Conservation (phyloP, 2,329 filamentous ascomycete genomes). For the Fusarium miscanthi region DNA sequence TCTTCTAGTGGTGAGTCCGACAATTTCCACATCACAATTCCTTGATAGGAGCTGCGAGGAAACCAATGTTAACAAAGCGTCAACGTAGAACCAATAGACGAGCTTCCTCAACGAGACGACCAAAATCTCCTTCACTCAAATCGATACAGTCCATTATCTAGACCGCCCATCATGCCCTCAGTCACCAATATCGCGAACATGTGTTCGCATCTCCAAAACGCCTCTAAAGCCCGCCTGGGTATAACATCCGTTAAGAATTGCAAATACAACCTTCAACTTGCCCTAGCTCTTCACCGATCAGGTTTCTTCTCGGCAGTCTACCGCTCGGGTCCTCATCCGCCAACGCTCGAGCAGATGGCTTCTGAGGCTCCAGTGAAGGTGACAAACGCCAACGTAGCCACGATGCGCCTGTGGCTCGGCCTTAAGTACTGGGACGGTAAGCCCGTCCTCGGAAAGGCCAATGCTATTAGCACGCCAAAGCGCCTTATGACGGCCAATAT, state of each 20-base stretch:
- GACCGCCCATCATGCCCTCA: conserved; percentile 51
- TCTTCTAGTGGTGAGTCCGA: conserved; percentile 27
- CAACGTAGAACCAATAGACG: conserved; percentile 6
- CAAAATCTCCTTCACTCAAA: background rate
- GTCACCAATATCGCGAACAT: conserved; percentile 80
- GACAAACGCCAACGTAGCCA: conserved; percentile 77
- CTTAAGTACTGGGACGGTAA: conserved; percentile 89
- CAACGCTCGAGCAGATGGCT: conserved; percentile 58
- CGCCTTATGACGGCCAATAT: conserved; percentile 75
- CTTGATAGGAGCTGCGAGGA: background rate
- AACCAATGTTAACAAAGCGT: conserved; percentile 11
- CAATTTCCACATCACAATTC: background rate
- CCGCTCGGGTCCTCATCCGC: conserved; percentile 70
- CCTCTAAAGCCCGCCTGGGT: conserved; percentile 82
- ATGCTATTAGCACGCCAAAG: conserved; percentile 78
- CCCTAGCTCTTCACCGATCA: conserved; percentile 81
- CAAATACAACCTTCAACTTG: conserved; percentile 81
- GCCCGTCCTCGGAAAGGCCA: conserved; percentile 78
- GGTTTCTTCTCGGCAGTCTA: conserved; percentile 86
- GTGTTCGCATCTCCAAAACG: conserved; percentile 93
- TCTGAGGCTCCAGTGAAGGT: conserved; percentile 65
- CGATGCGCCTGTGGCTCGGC: conserved; percentile 84
- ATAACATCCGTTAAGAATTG: conserved; percentile 85
- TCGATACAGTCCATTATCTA: background rate
- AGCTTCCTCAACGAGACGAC: background rate